Conservation (phyloP, 768 basidiomycete genomes). For the Chalciporus sphaerocephalus region DNA sequence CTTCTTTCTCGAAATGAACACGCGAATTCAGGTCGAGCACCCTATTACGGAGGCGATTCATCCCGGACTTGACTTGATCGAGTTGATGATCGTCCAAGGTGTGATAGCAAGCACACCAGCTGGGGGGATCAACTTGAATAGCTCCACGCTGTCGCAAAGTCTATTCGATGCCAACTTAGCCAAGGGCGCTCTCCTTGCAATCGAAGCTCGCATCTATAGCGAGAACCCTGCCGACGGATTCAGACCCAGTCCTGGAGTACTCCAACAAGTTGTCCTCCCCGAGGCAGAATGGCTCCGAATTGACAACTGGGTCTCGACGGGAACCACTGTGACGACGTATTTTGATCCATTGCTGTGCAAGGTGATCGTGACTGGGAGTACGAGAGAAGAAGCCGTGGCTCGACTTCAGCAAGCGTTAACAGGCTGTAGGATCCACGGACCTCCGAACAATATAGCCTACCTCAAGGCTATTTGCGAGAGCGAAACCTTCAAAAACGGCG, state of each 20-base stretch:
- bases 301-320: conserved; percentile 58
- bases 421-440: conserved; percentile 46
- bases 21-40: conserved; percentile 68
- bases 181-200: conserved; percentile 33
- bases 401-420: conserved; percentile 40
- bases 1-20: conserved; percentile 73
- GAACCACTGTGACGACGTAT: conserved; percentile 46
- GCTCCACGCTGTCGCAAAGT: conserved; percentile 35
- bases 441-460: conserved; percentile 57
- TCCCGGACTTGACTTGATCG: conserved; percentile 56
- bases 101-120: conserved; percentile 31
- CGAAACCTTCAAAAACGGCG: conserved; percentile 38
- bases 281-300: conserved; percentile 50
- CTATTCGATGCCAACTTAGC: conserved; percentile 31
- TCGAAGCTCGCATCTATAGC: conserved; percentile 58
- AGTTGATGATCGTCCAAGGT: conserved; percentile 61
- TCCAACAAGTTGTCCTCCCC: conserved; percentile 50
- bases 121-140: conserved; percentile 15
- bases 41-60: conserved; percentile 56
- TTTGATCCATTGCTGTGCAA: conserved; percentile 62
- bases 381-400: conserved; percentile 42
- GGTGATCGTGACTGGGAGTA: conserved; percentile 47
- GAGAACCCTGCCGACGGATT: conserved; percentile 59
- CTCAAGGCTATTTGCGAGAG: conserved; percentile 42
- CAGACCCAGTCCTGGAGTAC: conserved; percentile 54